A percentile compares a stretch with the other conserved stretches of the same genome.
phyloP scores from a whole-genome alignment of 805 yeast species.

The Ogataea populi-albae region DNA sequence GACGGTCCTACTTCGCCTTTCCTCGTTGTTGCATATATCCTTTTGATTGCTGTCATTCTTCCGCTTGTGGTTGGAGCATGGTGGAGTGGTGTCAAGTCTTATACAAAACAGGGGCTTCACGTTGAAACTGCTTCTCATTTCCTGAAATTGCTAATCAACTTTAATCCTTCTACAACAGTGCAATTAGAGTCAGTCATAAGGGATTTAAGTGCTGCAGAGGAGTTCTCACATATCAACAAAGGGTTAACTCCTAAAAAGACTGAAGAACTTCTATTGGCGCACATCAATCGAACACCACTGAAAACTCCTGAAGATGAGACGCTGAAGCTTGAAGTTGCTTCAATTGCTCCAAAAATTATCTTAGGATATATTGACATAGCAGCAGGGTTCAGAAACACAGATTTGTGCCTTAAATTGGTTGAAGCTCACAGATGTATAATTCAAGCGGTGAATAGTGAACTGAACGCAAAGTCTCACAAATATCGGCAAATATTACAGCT shows the following conservation, averaged over 20 bases:
- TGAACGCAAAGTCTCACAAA: conserved; percentile 40
- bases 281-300: conserved; percentile 51
- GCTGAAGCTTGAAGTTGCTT: conserved; percentile 53
- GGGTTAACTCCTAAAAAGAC: conserved; percentile 46
- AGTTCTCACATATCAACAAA: conserved; percentile 47
- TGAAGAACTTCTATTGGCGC: conserved; percentile 49
- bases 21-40: conserved; percentile 59
- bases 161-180: conserved; percentile 64
- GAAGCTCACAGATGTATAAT: conserved; percentile 68
- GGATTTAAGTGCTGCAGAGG: conserved; percentile 65
- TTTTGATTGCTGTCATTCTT: conserved; percentile 70
- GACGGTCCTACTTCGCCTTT: conserved; percentile 75
- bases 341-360: conserved; percentile 63
- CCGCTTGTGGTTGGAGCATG: conserved; percentile 81
- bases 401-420: conserved; percentile 55
- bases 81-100: conserved; percentile 83
- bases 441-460: conserved; percentile 59
- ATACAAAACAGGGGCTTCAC: conserved; percentile 80
- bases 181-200: conserved; percentile 55
- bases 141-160: conserved; percentile 69
- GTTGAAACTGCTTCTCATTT: conserved; percentile 79
- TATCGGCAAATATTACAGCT: conserved; percentile 74
- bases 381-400: conserved; percentile 70
- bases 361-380: conserved; percentile 79
- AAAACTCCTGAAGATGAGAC: conserved; percentile 32